A percentile compares a stretch with the other conserved stretches of the same genome.
These are phyloP conservation scores for Hamamelis virginiana DNA, from an alignment of 164 flowering plant genomes.

Conservation along the genomic window DNA sequence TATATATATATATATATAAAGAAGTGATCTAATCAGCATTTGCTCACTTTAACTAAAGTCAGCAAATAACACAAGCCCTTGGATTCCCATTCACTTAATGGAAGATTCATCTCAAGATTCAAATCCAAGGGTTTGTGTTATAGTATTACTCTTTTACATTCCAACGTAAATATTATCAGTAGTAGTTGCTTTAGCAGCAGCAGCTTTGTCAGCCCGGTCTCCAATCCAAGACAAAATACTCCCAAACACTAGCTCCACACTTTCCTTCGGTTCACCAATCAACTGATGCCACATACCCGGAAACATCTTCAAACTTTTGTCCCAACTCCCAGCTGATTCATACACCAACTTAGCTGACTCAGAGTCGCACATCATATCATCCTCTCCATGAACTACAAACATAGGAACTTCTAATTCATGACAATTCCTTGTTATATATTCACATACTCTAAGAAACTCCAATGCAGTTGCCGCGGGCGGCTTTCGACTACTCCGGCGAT, in stretches of 20 bases:
- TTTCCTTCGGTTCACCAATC: slow-evolving; percentile 41
- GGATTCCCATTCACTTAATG: too few relatives aligned
- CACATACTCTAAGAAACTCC: slow-evolving; percentile 31
- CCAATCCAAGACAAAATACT: slow-evolving; percentile 33
- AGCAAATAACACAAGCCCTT: too few relatives aligned
- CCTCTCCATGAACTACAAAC: slow-evolving; percentile 45
- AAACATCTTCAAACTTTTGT: slow-evolving; percentile 37
- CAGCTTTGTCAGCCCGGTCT: slow-evolving; percentile 23
- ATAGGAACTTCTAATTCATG: slow-evolving; percentile 35
- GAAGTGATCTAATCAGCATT: too few relatives aligned
- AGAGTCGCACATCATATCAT: slow-evolving; percentile 34
- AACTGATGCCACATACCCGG: slow-evolving; percentile 47
- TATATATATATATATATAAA: too few relatives aligned
- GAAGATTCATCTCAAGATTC: too few relatives aligned
- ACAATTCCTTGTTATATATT: slow-evolving; percentile 25
- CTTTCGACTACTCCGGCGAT: slow-evolving; percentile 14
- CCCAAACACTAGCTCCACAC: slow-evolving; percentile 34
- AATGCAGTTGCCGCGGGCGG: slow-evolving; percentile 16
- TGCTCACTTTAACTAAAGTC: too few relatives aligned
- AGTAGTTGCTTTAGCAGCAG: too few relatives aligned
- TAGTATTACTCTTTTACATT: too few relatives aligned
- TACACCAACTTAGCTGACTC: slow-evolving; percentile 27
- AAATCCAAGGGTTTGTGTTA: too few relatives aligned
- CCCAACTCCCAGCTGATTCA: slow-evolving; percentile 28
- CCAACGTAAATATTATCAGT: too few relatives aligned